Conservation (phyloP, 106 monocot genomes). For the Dactylorhiza incarnata region DNA sequence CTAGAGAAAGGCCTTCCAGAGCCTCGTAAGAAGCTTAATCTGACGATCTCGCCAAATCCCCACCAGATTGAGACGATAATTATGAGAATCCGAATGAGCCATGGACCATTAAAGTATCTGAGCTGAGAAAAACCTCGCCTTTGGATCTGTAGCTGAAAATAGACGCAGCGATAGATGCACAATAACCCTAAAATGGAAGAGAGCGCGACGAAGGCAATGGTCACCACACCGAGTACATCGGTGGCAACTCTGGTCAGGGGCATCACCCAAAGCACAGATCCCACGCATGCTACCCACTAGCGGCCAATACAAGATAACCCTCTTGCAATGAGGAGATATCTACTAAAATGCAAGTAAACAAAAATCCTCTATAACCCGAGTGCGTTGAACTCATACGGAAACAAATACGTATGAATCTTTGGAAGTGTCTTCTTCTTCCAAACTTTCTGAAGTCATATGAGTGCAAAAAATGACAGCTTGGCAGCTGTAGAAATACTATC, state of each 20-base stretch:
- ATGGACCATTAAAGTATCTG: slow-evolving; percentile 57
- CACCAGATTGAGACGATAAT: slow-evolving; percentile 50
- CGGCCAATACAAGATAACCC: slow-evolving; percentile 20
- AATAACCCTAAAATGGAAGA: slow-evolving; percentile 33
- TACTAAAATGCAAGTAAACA: background rate
- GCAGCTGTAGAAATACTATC: background rate
- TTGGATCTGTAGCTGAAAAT: slow-evolving; percentile 44
- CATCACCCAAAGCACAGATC: slow-evolving; percentile 45
- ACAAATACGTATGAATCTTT: background rate
- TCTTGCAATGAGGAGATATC: background rate
- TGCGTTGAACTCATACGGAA: background rate
- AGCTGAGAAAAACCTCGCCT: slow-evolving; percentile 28
- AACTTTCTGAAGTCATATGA: slow-evolving; percentile 4
- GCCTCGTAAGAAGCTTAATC: slow-evolving; percentile 42
- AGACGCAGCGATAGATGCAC: slow-evolving; percentile 38
- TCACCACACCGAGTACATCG: slow-evolving; percentile 53
- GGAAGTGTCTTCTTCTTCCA: background rate
- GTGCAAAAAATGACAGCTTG: background rate
- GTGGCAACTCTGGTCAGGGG: slow-evolving; percentile 36
- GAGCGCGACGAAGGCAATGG: slow-evolving; percentile 37
- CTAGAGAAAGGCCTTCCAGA: slow-evolving; percentile 28
- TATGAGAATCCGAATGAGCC: slow-evolving; percentile 41
- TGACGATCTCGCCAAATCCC: slow-evolving; percentile 41
- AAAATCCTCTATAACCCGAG: background rate
- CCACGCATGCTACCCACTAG: slow-evolving; percentile 43